Base-by-base conservation (phyloP, 192 early-diverging fungal species). In the Coemansia sp. region DNA sequence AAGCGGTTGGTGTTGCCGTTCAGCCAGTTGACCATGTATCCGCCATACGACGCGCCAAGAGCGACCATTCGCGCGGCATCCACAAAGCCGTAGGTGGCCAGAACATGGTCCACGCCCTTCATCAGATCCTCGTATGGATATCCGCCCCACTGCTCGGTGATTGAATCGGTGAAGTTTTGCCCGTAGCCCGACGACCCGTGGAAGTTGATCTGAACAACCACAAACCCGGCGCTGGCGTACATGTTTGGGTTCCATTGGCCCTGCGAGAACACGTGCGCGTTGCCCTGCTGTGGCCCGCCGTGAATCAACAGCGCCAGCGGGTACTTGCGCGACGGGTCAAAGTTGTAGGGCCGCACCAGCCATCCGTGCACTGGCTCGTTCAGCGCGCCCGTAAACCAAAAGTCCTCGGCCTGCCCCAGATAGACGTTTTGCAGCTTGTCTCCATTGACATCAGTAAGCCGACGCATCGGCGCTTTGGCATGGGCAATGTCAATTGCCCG, bases 1-100 rank as follows among this genome's bases (percentile, higher is more conserved):
- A n/a, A n/a, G n/a, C n/a, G n/a, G n/a, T n/a, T n/a, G 5, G 88
- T 91, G 69, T 94, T 88, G 43, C 87, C 89, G 69, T 94, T 94
- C 62, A 93, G 80, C 92, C 92, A 94, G 80, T 94, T 94, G 53
- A 87, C 85, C 92, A 92, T 91, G 68, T 87, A 92, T 14, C 91
- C 92, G 66, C 92, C 92, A 81, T 91, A 94, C 6, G 86, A 88
- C 6, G 87, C 92, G 23, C 92, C 92, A 45, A 93, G 68, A 23
- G 83, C 92, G 44, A 81, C 83, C 39, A 93, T 64, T 14, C 88
- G 83, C 11, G 59, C 53, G 1, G 64, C 26, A 67, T 93, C 92
- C n/a, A 93, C 68, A 60, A 84, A 90, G 10, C 36, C 44, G 45
- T 62, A 68, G 45, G 81, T 84, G 21, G 62, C 74, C 20, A 90